Percentiles rank a stretch among this genome's conserved stretches.
These are phyloP conservation scores for Pichia thaimueangensis DNA, from an alignment of 805 yeast genomes.

Conservation along the genomic window DNA sequence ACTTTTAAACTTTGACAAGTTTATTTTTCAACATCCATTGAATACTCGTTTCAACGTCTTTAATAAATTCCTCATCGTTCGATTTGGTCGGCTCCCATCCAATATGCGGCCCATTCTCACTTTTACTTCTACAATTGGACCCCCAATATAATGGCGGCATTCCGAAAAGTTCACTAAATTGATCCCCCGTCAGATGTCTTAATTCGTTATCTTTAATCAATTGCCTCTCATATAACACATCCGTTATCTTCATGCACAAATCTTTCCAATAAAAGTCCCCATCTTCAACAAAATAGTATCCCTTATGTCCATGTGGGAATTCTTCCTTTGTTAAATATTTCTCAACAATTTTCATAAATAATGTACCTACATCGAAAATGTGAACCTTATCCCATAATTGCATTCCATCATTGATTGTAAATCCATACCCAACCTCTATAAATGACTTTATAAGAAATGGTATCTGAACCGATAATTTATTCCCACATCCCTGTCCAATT, in stretches of 20 bases:
- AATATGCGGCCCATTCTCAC: background rate
- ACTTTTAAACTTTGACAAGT: too few relatives aligned
- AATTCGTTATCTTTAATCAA: background rate
- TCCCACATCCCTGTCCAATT: constrained; percentile 1
- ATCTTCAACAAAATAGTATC: constrained; percentile 3
- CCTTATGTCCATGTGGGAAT: background rate
- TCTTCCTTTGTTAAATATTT: background rate
- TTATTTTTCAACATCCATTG: too few relatives aligned
- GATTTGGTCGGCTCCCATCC: constrained; percentile 3
- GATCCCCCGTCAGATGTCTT: background rate
- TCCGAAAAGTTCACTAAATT: background rate
- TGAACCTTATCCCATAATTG: constrained; percentile 1
- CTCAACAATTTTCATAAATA: background rate
- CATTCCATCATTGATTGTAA: constrained; percentile 1
- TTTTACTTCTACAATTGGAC: constrained; percentile 1
- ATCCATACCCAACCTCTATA: background rate
- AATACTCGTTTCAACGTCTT: background rate
- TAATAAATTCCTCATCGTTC: background rate
- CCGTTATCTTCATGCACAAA: background rate
- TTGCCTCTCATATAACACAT: background rate
- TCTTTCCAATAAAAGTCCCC: constrained; percentile 4
- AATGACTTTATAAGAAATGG: background rate
- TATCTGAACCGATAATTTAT: constrained; percentile 2
- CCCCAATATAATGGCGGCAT: constrained; percentile 5
- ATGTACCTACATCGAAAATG: constrained; percentile 1